phyloP scores from a whole-genome alignment of 2,329 filamentous ascomycete species.

The Diplocarpon mali region DNA sequence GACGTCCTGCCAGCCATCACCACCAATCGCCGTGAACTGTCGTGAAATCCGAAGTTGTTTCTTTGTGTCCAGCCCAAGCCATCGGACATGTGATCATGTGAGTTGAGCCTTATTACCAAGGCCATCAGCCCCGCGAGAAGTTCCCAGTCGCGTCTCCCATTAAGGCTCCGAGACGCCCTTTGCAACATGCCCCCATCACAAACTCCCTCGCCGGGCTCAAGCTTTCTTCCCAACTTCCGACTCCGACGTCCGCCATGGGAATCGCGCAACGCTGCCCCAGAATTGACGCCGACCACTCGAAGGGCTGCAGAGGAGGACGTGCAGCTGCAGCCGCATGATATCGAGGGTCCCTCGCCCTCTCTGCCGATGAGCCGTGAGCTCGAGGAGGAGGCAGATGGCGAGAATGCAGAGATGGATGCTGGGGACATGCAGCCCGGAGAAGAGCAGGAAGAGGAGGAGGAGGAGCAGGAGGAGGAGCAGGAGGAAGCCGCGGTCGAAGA shows the following conservation, averaged over 20 bases:
- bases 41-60: no score
- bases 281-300: no score
- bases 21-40: no score
- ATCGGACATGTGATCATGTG: no score
- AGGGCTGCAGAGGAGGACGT: no score
- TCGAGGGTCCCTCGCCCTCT: background rate
- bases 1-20: no score
- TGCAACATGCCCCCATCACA: conserved; percentile 3
- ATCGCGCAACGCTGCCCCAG: conserved; percentile 1
- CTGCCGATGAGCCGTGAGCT: background rate
- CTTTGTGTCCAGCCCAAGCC: no score
- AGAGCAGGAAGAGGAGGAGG: conserved; percentile 20
- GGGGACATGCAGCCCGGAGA: conserved; percentile 20
- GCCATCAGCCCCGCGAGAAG: background rate
- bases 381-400: conserved; percentile 11
- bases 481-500: conserved; percentile 28
- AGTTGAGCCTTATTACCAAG: background rate
- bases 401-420: conserved; percentile 13
- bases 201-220: conserved; percentile 5
- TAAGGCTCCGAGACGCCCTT: background rate
- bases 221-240: conserved; percentile 5
- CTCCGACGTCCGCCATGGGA: conserved; percentile 4
- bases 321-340: no score
- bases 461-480: conserved; percentile 28
- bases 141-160: conserved; percentile 6